Evolutionary conservation across 1,284 basidiomycete genomes (phyloP).

Genomic region (Ceratobasidium sp.): DNA sequence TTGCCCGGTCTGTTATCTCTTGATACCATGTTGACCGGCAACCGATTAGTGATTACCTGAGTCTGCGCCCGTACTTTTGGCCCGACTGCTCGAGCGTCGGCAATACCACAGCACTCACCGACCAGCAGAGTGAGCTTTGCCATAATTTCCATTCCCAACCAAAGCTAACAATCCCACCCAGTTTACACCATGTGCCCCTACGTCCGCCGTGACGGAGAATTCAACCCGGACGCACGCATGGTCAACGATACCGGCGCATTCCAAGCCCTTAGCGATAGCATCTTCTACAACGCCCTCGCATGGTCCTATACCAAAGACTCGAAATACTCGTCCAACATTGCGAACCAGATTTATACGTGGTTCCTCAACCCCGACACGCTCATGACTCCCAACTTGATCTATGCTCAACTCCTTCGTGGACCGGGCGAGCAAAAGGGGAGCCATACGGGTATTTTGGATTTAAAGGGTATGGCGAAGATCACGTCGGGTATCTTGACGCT

Average conservation of each 20-base stretch:
- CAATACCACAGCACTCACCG: slow-evolving; percentile 43
- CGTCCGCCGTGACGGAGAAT: slow-evolving; percentile 46
- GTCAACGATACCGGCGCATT: slow-evolving; percentile 48
- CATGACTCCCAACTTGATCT: slow-evolving; percentile 52
- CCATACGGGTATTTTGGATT: slow-evolving; percentile 47
- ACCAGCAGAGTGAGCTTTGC: slow-evolving; percentile 37
- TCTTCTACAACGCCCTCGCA: slow-evolving; percentile 50
- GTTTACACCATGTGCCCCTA: slow-evolving; percentile 25
- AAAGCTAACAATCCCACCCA: background rate
- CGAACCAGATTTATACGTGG: slow-evolving; percentile 45
- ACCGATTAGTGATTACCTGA: slow-evolving; percentile 41
- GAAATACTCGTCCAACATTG: slow-evolving; percentile 41
- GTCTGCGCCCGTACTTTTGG: slow-evolving; percentile 43
- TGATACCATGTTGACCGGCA: slow-evolving; percentile 16
- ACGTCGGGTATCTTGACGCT: slow-evolving; percentile 46
- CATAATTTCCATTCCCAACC: background rate
- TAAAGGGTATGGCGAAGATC: slow-evolving; percentile 46
- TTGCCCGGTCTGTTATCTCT: background rate
- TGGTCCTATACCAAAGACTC: slow-evolving; percentile 48
- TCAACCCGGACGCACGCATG: slow-evolving; percentile 50
- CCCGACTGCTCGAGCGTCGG: slow-evolving; percentile 43
- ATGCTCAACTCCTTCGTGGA: slow-evolving; percentile 50
- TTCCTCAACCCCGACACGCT: slow-evolving; percentile 49
- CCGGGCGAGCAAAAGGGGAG: slow-evolving; percentile 44
- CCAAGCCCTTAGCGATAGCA: slow-evolving; percentile 47